Evolutionary conservation across 331 rosid genomes (phyloP).

Genomic region (Phaseolus coccineus): DNA sequence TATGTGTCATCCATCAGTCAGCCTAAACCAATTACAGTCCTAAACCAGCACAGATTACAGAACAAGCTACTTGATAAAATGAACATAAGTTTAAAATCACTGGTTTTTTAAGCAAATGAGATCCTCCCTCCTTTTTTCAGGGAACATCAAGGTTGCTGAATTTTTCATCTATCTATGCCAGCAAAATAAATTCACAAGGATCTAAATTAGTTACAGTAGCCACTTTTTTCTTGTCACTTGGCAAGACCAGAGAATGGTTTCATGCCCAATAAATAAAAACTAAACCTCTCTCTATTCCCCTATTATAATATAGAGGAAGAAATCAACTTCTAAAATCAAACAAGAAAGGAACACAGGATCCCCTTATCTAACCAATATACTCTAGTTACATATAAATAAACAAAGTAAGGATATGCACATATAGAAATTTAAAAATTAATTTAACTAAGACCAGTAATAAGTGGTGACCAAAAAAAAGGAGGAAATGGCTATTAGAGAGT

Average conservation of each 20-base stretch:
- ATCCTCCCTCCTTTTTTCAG: background rate
- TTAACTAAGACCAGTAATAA: background rate
- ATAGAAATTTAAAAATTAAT: conserved; percentile 14
- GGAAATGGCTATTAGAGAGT: conserved; percentile 21
- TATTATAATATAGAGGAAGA: conserved; percentile 11
- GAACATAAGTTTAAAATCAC: conserved; percentile 3
- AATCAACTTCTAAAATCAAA: conserved; percentile 32
- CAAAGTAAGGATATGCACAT: conserved; percentile 32
- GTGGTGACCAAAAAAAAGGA: conserved; percentile 19
- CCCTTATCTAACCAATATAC: conserved; percentile 21
- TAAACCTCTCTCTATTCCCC: background rate
- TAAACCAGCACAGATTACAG: conserved; percentile 5
- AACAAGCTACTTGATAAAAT: background rate
- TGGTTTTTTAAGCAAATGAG: background rate
- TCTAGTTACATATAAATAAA: conserved; percentile 16
- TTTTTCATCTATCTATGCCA: background rate
- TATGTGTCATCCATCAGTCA: background rate
- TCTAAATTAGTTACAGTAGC: background rate
- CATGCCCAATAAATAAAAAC: background rate
- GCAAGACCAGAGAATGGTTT: background rate
- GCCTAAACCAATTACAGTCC: conserved; percentile 4
- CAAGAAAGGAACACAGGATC: conserved; percentile 16
- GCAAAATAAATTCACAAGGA: background rate
- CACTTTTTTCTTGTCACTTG: conserved; percentile 8
- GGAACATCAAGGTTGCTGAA: background rate